Base-by-base conservation (phyloP, 148 eudicot genomes). In the Camellia sinensis region DNA sequence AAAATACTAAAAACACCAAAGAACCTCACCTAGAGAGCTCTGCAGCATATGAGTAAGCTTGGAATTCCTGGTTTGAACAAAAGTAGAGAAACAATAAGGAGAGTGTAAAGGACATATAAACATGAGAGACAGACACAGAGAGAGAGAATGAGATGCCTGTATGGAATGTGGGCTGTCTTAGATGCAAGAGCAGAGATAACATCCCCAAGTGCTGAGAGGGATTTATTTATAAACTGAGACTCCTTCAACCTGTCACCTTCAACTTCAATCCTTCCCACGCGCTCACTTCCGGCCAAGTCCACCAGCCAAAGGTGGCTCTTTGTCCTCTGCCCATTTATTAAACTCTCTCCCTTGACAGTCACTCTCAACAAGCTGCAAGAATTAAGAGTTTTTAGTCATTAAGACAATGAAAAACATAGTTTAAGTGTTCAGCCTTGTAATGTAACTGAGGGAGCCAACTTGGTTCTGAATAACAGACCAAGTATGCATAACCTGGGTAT, bases 261-360 rank as follows among this genome's bases (percentile, higher is more conserved):
- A 80, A 91, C 98, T 86, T 93, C 95, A 80, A 90, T 93, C 87
- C 89, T 89, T 37, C 94, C 97, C 46, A 95, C 85, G 46, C 99
- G 97, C 80, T 96, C 99, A 77, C 99, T 96, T 73, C 99, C 99
- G 60, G 99, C 99, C 91, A 96, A 90, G 81, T 96, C 99, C 6
- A 96, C 98, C 83, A 96, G 83, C 99, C 99, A 95, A 68, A 96
- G 92, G 80, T 93, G 88, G 90, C 99, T 93, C 83, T 87, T 93
- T 75, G 99, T 93, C 85, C 84, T 89, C 66, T 88, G 89, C 46
- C 97, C 94, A 83, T 87, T 93, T 46, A 96, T 79, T 81, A 88
- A 66, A 77, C 88, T 91, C 80, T 92, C 91, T 15, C 91, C 92
- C 75, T 88, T 84, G 50, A 93, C 98, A 79, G 89, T 89, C 70